Evolutionary conservation across 78 protist species (phyloP).

Genomic region (Cavenderia fasciculata): DNA sequence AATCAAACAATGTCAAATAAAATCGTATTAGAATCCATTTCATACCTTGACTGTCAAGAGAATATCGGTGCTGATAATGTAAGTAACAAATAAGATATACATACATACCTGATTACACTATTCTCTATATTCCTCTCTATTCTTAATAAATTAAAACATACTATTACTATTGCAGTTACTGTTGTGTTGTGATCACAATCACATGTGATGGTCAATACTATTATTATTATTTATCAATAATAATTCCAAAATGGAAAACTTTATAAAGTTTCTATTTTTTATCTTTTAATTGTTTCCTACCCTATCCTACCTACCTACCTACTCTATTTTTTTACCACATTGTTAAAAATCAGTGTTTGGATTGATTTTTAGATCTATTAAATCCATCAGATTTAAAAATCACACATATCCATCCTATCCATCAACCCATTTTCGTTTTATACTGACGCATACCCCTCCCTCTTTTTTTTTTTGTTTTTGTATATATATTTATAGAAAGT

Average conservation of each 20-base stretch:
- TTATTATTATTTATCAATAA: background rate
- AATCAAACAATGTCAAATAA: conserved; percentile 42
- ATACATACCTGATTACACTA: background rate
- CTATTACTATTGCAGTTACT: too few relatives aligned
- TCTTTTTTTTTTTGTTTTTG: too few relatives aligned
- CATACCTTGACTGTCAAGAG: conserved; percentile 44
- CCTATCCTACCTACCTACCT: too few relatives aligned
- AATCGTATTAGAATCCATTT: conserved; percentile 47
- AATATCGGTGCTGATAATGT: too few relatives aligned
- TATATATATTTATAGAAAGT: background rate
- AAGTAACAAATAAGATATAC: background rate
- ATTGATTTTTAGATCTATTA: background rate
- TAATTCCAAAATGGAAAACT: background rate
- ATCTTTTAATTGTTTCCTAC: background rate
- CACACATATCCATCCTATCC: background rate
- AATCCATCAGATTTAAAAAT: background rate
- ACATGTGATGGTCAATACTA: too few relatives aligned
- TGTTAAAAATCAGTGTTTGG: background rate
- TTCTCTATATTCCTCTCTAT: conserved; percentile 2
- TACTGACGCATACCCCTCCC: too few relatives aligned
- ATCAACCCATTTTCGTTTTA: too few relatives aligned
- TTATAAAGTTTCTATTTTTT: background rate
- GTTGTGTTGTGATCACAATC: too few relatives aligned
- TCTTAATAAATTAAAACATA: too few relatives aligned
- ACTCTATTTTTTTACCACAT: background rate